Base-by-base conservation (phyloP, 2,329 filamentous ascomycete genomes). In the Trichoderma pleuroti region DNA sequence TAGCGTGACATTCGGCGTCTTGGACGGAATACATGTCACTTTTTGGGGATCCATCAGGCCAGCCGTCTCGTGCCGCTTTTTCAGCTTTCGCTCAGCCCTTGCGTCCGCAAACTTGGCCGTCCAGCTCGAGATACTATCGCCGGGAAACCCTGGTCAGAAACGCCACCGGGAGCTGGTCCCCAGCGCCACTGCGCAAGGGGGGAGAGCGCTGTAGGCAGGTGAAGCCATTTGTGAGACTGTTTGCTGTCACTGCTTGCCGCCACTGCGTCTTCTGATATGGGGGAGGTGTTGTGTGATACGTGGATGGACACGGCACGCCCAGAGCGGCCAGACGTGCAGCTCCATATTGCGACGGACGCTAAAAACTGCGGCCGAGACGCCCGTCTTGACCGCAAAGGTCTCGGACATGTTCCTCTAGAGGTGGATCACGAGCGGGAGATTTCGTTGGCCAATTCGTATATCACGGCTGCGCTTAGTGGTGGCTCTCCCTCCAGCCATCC, bases 361-460 rank as follows among this genome's bases (percentile, higher is more conserved):
- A 30, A 34, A n/a, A 34, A 18, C 28, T 61, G 39, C 65, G 39
- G 65, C 65, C 39, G 30, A 60, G 65, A 60, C 36, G 65, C 28
- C 28, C 9, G 65, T 36, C 8, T 60, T 68, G 54, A 30, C 65
- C 39, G 56, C 52, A 46, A 68, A 39, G 28, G 56, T 68, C 65
- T 68, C 56, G 26, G 65, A 24, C 28, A 8, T 32, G 39, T 34
- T 21, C 28, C 26, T 52, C 36, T 61, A 28, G 24, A 21, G 54
- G 65, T 68, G 65, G 65, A 68, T 59, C 65, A 21, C 24, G 14
- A 39, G 16, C 24, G 26, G 9, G 39, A 28, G 56, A 14, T 52
- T 21, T 52, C 65, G 65, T 68, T 68, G 65, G 65, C 30, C 65
- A 46, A 68, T 34, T 68, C 65, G 65, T 68, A 61, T 61, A 68